Evolutionary conservation across 2,329 filamentous ascomycete genomes (phyloP).

Genomic region (Cladosporium sp.): DNA sequence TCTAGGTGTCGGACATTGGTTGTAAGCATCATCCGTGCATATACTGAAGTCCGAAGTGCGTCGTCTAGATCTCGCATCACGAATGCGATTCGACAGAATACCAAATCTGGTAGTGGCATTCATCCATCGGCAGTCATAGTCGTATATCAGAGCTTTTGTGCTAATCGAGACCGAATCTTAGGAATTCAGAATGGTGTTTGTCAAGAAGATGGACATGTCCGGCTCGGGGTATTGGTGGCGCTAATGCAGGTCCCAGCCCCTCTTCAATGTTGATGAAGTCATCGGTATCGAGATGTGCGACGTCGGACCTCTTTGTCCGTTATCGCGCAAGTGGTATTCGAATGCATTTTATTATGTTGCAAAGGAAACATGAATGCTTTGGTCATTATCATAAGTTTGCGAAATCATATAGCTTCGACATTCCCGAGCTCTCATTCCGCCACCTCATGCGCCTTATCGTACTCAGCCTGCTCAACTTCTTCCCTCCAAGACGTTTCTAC

Average conservation of each 20-base stretch:
- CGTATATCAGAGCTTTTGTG: neutral
- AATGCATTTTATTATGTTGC: neutral
- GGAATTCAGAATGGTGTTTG: neutral
- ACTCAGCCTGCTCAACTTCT: conserved; percentile 41
- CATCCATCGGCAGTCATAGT: neutral
- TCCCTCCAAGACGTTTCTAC: conserved; percentile 41
- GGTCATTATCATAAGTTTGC: neutral
- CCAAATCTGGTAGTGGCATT: neutral
- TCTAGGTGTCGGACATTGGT: conserved; percentile 9
- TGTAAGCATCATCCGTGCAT: conserved; percentile 15
- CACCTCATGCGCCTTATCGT: conserved; percentile 33
- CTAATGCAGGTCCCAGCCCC: conserved; percentile 13
- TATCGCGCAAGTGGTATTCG: neutral
- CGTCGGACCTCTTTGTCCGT: neutral
- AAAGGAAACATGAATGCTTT: neutral
- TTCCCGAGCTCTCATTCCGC: neutral
- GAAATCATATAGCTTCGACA: neutral
- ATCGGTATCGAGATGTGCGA: neutral
- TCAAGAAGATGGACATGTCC: neutral
- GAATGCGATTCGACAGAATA: neutral
- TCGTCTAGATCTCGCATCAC: neutral
- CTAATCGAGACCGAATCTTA: neutral
- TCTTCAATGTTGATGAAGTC: conserved; percentile 11
- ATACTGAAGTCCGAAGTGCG: conserved; percentile 6
- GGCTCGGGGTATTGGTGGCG: conserved; percentile 5